These are phyloP conservation scores for Leucocoprinus leucothites DNA, from an alignment of 768 basidiomycete genomes.

Conservation along the genomic window DNA sequence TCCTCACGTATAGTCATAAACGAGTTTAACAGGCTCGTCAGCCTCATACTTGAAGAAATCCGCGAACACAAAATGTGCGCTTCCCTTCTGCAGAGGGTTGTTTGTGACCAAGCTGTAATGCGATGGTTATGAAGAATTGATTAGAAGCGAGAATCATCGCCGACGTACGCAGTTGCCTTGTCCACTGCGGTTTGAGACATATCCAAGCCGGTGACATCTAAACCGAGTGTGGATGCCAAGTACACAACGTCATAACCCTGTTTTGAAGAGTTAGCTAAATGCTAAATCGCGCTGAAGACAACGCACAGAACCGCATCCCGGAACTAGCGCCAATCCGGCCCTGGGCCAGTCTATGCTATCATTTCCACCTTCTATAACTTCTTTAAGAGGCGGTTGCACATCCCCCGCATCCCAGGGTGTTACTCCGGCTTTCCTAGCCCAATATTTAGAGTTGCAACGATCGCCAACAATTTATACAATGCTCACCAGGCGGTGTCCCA, in stretches of 20 bases:
- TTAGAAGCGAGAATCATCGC: neutral
- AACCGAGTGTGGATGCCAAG: conserved; percentile 46
- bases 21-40: conserved; percentile 45
- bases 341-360: conserved; percentile 39
- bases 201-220: conserved; percentile 52
- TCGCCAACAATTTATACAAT: neutral
- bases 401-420: conserved; percentile 66
- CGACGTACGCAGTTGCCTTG: conserved; percentile 39
- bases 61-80: conserved; percentile 34
- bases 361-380: conserved; percentile 41
- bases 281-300: neutral
- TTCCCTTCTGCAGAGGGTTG: conserved; percentile 15
- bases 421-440: conserved; percentile 38
- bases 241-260: conserved; percentile 63
- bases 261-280: neutral
- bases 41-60: conserved; percentile 56
- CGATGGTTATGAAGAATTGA: neutral
- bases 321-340: conserved; percentile 27
- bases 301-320: conserved; percentile 48
- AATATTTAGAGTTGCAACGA: neutral
- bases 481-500: conserved; percentile 8
- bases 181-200: conserved; percentile 52
- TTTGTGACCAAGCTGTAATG: conserved; percentile 10
- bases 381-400: conserved; percentile 52
- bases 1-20: conserved; percentile 64